Evolutionary conservation across 352 stramenopile species (phyloP), one percentile per base, ranked within the genome.

Genomic region (Globisporangium alternatum): DNA sequence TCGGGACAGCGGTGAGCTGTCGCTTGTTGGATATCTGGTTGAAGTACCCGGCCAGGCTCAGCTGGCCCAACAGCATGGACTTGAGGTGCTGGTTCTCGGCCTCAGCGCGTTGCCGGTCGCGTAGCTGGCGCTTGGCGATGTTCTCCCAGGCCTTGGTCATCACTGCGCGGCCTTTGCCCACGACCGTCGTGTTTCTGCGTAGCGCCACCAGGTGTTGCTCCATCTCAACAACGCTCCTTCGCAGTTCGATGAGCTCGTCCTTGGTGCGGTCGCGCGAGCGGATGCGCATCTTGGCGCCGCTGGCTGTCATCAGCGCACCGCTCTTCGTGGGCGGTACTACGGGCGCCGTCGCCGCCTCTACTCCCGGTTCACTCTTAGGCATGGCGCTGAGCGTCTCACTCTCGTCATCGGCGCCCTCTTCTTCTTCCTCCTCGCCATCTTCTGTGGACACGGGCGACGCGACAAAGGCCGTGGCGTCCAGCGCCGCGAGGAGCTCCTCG

Each of bases 1-100:
- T 48, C 2, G 61, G 61, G 7, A 67, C 17, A 10, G 63, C 56
- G 6, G 58, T 19, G 22, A 68, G 56, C 47, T 68, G 63, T 8
- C 63, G 63, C n/a, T 68, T 64, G 63, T 68, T 64, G 12, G 63
- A 64, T 6, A 33, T 60, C 33, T 68, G 55, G 19, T 68, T 47
- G 3, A 68, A 59, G 19, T 49, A 56, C 0, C 63, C 54, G 5
- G 55, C 56, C 2, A 68, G 28, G 5, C 56, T 68, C 22, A 63
- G 63, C n/a, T 68, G 63, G n/a, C 45, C 63, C 3, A 64, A 47
- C 56, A 68, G 56, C 47, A 64, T 60, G 35, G 55, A 56, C 51
- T 68, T 68, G 35, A 68, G 63, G 44, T 64, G 48, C 56, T 45
- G 28, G 48, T 64, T 64, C 47, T 68, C 63, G 19, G 41, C 30